A percentile compares a stretch with the other conserved stretches of the same genome.
These are phyloP conservation scores for Aureobasidium sp. DNA, from an alignment of 2,329 filamentous ascomycete species.

Conservation along the genomic window DNA sequence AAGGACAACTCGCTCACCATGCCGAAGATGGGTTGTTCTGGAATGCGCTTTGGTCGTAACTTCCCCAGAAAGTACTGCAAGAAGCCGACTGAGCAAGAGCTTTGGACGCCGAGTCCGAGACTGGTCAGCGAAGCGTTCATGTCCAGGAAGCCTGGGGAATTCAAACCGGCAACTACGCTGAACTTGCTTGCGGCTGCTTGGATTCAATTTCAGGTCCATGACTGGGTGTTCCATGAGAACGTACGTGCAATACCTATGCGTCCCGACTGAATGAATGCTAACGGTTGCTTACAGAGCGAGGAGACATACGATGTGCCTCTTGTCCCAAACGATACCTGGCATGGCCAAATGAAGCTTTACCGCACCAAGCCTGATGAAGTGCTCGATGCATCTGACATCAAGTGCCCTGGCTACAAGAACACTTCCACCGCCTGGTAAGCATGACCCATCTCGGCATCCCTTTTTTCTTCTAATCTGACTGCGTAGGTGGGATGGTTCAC, in stretches of 20 bases:
- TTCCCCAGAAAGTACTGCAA: constrained; percentile 32
- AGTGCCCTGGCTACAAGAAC: constrained; percentile 38
- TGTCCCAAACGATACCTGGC: constrained; percentile 32
- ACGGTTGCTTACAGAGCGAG: background rate
- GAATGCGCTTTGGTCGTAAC: constrained; percentile 42
- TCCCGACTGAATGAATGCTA: background rate
- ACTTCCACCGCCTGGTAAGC: constrained; percentile 7
- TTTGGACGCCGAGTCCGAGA: constrained; percentile 40
- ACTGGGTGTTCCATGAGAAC: constrained; percentile 27
- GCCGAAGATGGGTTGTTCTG: constrained; percentile 40
- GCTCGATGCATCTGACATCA: constrained; percentile 32
- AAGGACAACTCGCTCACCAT: constrained; percentile 37
- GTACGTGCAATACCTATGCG: background rate
- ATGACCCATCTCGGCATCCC: background rate
- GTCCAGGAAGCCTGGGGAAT: constrained; percentile 31
- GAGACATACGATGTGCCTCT: constrained; percentile 27
- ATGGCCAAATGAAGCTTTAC: constrained; percentile 31
- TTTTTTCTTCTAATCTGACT: background rate
- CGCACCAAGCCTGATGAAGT: constrained; percentile 31
- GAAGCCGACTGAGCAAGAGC: constrained; percentile 36
- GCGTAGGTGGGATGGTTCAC: constrained; percentile 43
- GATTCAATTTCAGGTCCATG: constrained; percentile 45
- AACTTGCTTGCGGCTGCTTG: constrained; percentile 44
- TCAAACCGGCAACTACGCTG: constrained; percentile 40
- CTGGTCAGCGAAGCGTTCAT: constrained; percentile 39